Evolutionary conservation across 768 basidiomycete species (phyloP).

Genomic region (Punctularia strigosozonata): DNA sequence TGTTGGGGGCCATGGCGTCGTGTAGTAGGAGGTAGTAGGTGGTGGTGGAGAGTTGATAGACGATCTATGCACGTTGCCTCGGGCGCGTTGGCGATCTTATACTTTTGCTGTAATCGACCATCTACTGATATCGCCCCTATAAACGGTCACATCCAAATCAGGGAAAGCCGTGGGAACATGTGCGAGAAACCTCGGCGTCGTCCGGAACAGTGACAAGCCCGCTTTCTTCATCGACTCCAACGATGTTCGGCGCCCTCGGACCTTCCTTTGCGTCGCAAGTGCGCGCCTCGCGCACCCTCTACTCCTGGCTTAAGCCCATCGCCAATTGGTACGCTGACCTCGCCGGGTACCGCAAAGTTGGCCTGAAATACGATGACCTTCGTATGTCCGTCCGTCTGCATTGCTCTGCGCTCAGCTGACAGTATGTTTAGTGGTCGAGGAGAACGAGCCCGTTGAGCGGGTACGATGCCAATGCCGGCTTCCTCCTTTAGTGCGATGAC

Average conservation of each 20-base stretch:
- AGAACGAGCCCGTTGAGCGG: slow-evolving; percentile 66
- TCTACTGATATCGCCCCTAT: too few relatives aligned
- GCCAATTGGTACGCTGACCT: slow-evolving; percentile 75
- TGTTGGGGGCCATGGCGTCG: slow-evolving; percentile 42
- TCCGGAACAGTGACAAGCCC: too few relatives aligned
- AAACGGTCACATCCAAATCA: too few relatives aligned
- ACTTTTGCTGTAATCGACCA: too few relatives aligned
- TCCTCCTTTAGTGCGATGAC: neutral
- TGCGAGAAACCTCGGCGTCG: too few relatives aligned
- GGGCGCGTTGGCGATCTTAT: too few relatives aligned
- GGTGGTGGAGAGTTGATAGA: slow-evolving; percentile 9
- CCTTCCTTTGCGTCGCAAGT: slow-evolving; percentile 69
- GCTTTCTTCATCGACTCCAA: too few relatives aligned
- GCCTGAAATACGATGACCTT: slow-evolving; percentile 92
- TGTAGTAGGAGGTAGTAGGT: slow-evolving; percentile 13
- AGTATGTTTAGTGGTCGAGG: slow-evolving; percentile 51
- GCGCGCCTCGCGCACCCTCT: slow-evolving; percentile 54
- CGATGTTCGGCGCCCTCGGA: slow-evolving; percentile 52
- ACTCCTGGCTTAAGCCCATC: slow-evolving; percentile 59
- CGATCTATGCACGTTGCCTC: too few relatives aligned
- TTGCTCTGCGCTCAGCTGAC: slow-evolving; percentile 1
- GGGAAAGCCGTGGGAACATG: too few relatives aligned
- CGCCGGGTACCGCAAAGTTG: slow-evolving; percentile 76
- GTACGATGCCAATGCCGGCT: slow-evolving; percentile 27
- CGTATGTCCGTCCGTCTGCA: slow-evolving; percentile 36